These are phyloP conservation scores for Vitis cinerea DNA, from an alignment of 164 flowering plant genomes.

Conservation along the genomic window DNA sequence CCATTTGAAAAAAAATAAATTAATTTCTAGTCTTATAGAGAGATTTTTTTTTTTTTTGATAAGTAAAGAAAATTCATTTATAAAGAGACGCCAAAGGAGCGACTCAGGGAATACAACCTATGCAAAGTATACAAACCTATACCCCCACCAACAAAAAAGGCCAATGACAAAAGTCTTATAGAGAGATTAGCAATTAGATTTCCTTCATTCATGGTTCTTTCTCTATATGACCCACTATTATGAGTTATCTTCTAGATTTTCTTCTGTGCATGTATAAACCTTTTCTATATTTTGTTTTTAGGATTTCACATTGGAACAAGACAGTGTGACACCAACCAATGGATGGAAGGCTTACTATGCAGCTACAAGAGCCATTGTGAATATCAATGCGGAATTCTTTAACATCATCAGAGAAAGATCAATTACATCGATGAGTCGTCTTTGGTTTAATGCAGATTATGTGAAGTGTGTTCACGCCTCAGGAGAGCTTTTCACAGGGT, in stretches of 20 bases:
- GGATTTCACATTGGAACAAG: conserved; percentile 97
- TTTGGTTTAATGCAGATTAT: conserved; percentile 95
- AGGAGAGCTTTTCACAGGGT: conserved; percentile 90
- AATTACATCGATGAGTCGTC: conserved; percentile 67
- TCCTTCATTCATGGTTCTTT: no score
- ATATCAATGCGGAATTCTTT: conserved; percentile 73
- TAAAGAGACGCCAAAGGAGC: no score
- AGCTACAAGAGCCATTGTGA: conserved; percentile 85
- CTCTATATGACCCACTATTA: no score
- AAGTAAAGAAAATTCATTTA: no score
- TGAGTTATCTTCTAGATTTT: not conserved
- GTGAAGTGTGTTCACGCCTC: conserved; percentile 89
- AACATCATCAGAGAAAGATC: conserved; percentile 75
- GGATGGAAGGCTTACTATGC: conserved; percentile 99
- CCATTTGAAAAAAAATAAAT: no score
- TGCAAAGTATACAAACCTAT: no score
- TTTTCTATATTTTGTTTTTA: conserved; percentile 16
- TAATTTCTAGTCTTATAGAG: no score
- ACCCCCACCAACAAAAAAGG: no score
- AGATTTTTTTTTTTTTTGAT: no score
- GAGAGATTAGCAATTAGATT: no score
- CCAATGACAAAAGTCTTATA: no score
- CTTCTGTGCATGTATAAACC: not conserved
- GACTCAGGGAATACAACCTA: no score
- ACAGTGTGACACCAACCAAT: conserved; percentile 64